Evolutionary conservation across 495 filamentous ascomycete genomes (phyloP), one percentile per base, ranked within the genome.

Genomic region (Tuber umbilicatum): DNA sequence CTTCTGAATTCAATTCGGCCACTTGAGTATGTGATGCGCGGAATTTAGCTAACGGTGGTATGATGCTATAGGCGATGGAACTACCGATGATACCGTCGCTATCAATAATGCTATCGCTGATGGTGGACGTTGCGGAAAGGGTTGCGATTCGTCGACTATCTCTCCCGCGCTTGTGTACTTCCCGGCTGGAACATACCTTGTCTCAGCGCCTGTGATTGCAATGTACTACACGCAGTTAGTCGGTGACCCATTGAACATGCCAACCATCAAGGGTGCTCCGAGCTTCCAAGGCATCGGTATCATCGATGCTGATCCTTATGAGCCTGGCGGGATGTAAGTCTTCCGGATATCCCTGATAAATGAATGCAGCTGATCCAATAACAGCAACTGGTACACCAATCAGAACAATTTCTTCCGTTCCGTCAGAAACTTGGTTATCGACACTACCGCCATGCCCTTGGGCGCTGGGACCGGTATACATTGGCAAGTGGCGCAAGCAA

Each of bases 401-500:
- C 91, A 97, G 84, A 99, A 98, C 89, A 97, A 99, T 86, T 99
- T 99, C 87, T 98, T 93, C 88, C 93, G 95, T 68, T 92, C 96
- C 79, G 86, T 99, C 78, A 93, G 96, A 83, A 98, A 99, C 86
- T 92, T 99, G 79, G 87, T 93, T 80, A 91, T 99, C 83, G 95
- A 99, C 82, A 83, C 94, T 68, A 93, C 88, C 41, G 88, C 85
- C 19, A 89, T 92, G 87, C 90, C 91, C 21, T 78, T 85, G 70
- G 85, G 83, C 60, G 80, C 83, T 38, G 92, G 91, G 73, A 87
- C 93, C 55, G 93, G 93, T 84, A 96, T 99, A 73, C 95, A 98
- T 84, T 98, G 96, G 96, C 95, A 98, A 83, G 94, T 99, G 5
- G 93, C 93, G 60, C 95, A 99, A 81, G 95, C 94, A 6, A 97